These are phyloP conservation scores for Colletotrichum shisoi DNA, from an alignment of 2,329 filamentous ascomycete species.

Conservation along the genomic window DNA sequence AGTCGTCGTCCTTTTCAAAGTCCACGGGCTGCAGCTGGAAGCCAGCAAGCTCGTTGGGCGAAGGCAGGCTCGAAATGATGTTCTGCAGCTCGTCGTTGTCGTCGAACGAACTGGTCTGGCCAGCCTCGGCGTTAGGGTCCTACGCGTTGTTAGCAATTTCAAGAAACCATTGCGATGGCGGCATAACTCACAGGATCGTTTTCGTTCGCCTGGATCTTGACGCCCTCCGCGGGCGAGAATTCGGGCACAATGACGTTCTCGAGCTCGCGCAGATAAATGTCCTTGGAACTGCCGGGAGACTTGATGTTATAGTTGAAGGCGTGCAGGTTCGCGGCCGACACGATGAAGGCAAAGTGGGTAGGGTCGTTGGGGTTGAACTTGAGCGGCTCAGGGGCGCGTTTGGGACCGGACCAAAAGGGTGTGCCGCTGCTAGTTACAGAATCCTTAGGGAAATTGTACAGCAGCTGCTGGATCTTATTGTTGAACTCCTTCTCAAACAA, in stretches of 20 bases:
- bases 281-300: slow-evolving; percentile 74
- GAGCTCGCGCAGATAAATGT: slow-evolving; percentile 79
- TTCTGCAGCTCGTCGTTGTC: slow-evolving; percentile 79
- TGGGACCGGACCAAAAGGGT: slow-evolving; percentile 97
- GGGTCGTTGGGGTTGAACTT: slow-evolving; percentile 86
- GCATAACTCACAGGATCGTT: slow-evolving; percentile 75
- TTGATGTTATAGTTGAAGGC: slow-evolving; percentile 99
- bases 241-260: slow-evolving; percentile 96
- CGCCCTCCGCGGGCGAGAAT: slow-evolving; percentile 85
- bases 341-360: slow-evolving; percentile 87
- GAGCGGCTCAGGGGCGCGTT: slow-evolving; percentile 90
- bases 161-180: not conserved
- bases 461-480: slow-evolving; percentile 92
- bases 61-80: slow-evolving; percentile 76
- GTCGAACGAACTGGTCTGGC: slow-evolving; percentile 61
- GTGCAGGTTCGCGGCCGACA: slow-evolving; percentile 88
- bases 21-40: slow-evolving; percentile 93
- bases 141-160: slow-evolving; percentile 45
- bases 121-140: slow-evolving; percentile 79
- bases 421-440: slow-evolving; percentile 86
- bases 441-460: slow-evolving; percentile 98
- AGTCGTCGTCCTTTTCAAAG: slow-evolving; percentile 98
- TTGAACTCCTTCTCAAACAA: slow-evolving; percentile 97
- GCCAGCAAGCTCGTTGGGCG: slow-evolving; percentile 80
- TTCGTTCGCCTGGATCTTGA: slow-evolving; percentile 97